Evolutionary conservation across 225 moss, liverwort and hornwort genomes (phyloP), one percentile per base, ranked within the genome.

Genomic region (Ulota crispa): DNA sequence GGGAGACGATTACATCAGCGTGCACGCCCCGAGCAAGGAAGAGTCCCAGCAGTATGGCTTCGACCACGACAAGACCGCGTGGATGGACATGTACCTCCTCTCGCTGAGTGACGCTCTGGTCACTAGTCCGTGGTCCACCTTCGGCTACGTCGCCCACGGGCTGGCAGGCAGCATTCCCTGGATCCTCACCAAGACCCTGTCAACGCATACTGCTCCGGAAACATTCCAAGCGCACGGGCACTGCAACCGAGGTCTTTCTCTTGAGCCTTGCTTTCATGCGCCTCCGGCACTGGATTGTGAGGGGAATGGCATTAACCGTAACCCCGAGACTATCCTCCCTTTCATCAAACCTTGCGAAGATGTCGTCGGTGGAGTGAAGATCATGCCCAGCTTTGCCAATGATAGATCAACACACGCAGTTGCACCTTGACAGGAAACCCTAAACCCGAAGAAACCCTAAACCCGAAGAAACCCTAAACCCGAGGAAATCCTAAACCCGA

Each of bases 91-190:
- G 1, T 90, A 90, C 42, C 86, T 95, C 7, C 90, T 95, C 5
- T 93, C 95, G 23, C 80, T 92, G 10, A 95, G 93, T 45, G 93
- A 93, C 55, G 79, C 45, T 12, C 83, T 95, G 24, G 89, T 97
- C 31, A 95, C 93, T 2, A 95, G 95, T 66, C 88, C 95, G 2
- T 93, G 92, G 93, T 97, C 95, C 27, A 97, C 96, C 6, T 97
- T 97, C 68, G 96, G 96, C 10, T 97, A 97, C 65, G 45, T 92
- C 8, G 95, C 96, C 8, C 96, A 97, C 43, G 92, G 86, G 9
- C 80, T 97, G 5, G 92, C 90, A 7, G 95, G 93, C 1, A 70
- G 78, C 24, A 70, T 74, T 66, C 92, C 96, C 21, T 93, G 91
- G 91, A 88, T 96, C 41, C 70, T 96, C 10, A 89, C 87, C 12